Evolutionary conservation across 23 red algal species (phyloP), one percentile per base, ranked within the genome.

Genomic region (Agarophyton chilense): DNA sequence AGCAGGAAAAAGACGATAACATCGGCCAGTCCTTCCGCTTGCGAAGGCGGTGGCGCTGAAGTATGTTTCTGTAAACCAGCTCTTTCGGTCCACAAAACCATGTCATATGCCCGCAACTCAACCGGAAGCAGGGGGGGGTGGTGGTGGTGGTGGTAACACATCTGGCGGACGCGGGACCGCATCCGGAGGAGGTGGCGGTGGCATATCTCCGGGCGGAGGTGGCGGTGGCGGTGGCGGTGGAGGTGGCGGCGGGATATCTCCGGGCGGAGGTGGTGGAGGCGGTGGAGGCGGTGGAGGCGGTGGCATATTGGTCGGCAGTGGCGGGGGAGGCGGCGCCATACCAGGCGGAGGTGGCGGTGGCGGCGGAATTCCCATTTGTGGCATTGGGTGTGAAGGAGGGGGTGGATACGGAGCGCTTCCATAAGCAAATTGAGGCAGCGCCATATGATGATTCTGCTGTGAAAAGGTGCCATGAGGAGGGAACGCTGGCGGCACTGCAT

Each of bases 181-280:
- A 51, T 76, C 84, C 66, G 53, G 68, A 43, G 84, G 84, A 19
- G 84, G 84, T n/a, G 84, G 84, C 22, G 84, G 84, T 13, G 68
- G 65, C 12, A 49, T 44, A 0, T 42, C 54, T 13, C 64, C 46
- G 25, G 63, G 82, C 25, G 82, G 63, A 38, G 82, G 61, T 17
- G 85, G 72, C 40, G 73, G 86, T 8, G 72, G 86, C 33, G 86
- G 73, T 8, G 43, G 53, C 1, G 79, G 79, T 29, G 79, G 79
- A 41, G 58, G 40, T 17, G 39, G 52, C 46, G 33, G 21, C 34
- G 33, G 45, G 9, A 49, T 44, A 0, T 42, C 54, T 13, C 64
- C 46, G 25, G 63, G 82, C 25, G 82, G 63, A 38, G 82, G 61
- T 17, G 72, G n/a, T n/a, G n/a, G n/a, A n/a, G n/a, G n/a, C n/a